phyloP scores from a whole-genome alignment of 2,329 filamentous ascomycete genomes.

The Aspergillus carbonarius region DNA sequence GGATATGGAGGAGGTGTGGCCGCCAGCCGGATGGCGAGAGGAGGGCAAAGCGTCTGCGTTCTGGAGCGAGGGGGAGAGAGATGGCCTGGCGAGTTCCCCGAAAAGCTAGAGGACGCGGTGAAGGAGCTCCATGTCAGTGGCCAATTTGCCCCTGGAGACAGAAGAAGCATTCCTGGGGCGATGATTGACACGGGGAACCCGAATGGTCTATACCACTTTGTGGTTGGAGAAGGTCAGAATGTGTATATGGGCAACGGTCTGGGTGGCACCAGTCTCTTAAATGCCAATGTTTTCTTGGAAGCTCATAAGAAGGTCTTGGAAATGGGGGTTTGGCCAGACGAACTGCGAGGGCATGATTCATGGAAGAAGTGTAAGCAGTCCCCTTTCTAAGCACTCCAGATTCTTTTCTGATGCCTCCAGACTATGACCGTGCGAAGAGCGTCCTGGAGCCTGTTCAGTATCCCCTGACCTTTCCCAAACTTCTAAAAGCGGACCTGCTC shows the following conservation, averaged over 20 bases:
- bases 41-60: slow-evolving; percentile 61
- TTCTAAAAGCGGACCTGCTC: neutral
- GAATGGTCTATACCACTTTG: slow-evolving; percentile 3
- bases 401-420: neutral
- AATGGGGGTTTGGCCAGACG: slow-evolving; percentile 1
- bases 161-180: neutral
- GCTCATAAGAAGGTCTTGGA: neutral
- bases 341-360: neutral
- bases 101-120: neutral
- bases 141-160: neutral
- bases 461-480: neutral
- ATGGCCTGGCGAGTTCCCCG: slow-evolving; percentile 47
- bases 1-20: slow-evolving; percentile 69
- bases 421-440: slow-evolving; percentile 1
- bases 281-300: slow-evolving; percentile 5
- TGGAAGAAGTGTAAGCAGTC: slow-evolving; percentile 1
- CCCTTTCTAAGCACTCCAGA: neutral
- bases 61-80: slow-evolving; percentile 64
- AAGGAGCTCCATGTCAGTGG: slow-evolving; percentile 12
- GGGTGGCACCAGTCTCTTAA: slow-evolving; percentile 2
- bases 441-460: neutral
- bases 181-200: slow-evolving; percentile 1
- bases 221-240: slow-evolving; percentile 3
- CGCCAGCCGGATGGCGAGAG: slow-evolving; percentile 63
- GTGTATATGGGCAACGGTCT: slow-evolving; percentile 6